Conservation (phyloP, 2,329 filamentous ascomycete species). For the Penicillium sp. region DNA sequence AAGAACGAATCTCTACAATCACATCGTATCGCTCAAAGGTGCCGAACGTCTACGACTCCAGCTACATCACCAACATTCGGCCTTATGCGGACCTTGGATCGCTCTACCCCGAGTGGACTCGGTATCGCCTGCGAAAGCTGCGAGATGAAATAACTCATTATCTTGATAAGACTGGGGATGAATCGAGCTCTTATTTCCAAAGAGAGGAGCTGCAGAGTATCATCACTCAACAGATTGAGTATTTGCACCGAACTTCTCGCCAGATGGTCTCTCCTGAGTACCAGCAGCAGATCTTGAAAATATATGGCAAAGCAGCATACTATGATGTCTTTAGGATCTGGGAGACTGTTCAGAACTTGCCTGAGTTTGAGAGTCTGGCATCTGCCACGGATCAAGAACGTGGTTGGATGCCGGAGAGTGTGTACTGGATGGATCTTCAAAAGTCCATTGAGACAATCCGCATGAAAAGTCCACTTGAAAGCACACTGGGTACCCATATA, state of each 20-base stretch:
- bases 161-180: slow-evolving; percentile 3
- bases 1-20: slow-evolving; percentile 29
- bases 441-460: slow-evolving; percentile 11
- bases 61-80: slow-evolving; percentile 23
- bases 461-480: slow-evolving; percentile 4
- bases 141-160: slow-evolving; percentile 12
- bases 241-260: slow-evolving; percentile 13
- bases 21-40: slow-evolving; percentile 27
- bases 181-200: neutral
- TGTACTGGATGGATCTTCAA: slow-evolving; percentile 14
- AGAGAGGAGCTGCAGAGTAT: slow-evolving; percentile 1
- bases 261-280: slow-evolving; percentile 14
- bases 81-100: slow-evolving; percentile 14
- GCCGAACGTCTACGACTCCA: slow-evolving; percentile 21
- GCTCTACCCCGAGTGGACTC: slow-evolving; percentile 24
- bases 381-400: slow-evolving; percentile 5
- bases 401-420: slow-evolving; percentile 9
- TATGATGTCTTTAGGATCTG: slow-evolving; percentile 13
- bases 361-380: slow-evolving; percentile 9
- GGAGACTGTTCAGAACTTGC: slow-evolving; percentile 7
- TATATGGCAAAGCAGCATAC: slow-evolving; percentile 11
- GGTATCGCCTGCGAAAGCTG: slow-evolving; percentile 22
- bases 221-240: slow-evolving; percentile 11
- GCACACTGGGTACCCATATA: slow-evolving; percentile 1
- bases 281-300: slow-evolving; percentile 2